These are phyloP conservation scores for Quercus glauca DNA, from an alignment of 306 rosid species.

Conservation along the genomic window DNA sequence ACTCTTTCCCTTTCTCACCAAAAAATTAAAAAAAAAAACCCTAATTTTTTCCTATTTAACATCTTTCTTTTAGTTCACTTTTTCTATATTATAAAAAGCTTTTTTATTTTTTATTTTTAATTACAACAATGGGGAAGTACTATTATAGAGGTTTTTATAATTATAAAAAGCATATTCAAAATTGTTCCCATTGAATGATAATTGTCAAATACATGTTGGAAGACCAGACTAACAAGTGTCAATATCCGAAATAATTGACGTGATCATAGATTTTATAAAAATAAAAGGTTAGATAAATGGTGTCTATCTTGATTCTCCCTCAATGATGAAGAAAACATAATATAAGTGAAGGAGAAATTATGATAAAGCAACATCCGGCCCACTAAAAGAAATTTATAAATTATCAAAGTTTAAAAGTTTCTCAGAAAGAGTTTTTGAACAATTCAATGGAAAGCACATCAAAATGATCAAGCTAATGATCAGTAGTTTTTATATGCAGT, in stretches of 20 bases:
- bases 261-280: not conserved
- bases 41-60: no score
- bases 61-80: not conserved
- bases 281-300: no score
- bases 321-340: no score
- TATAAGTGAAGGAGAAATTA: no score
- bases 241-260: not conserved
- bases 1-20: no score
- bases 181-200: not conserved
- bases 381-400: not conserved
- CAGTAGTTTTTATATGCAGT: not conserved
- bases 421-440: not conserved
- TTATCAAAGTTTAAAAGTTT: not conserved
- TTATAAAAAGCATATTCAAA: not conserved
- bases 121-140: not conserved
- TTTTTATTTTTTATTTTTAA: not conserved
- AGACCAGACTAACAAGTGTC: not conserved
- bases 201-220: not conserved
- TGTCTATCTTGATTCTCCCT: no score
- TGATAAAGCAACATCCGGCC: no score
- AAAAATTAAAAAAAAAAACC: no score
- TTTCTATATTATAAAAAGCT: not conserved
- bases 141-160: not conserved
- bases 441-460: not conserved
- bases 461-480: not conserved